These are phyloP conservation scores for Trichoderma harzianum DNA, from an alignment of 2,329 filamentous ascomycete genomes.

Conservation along the genomic window DNA sequence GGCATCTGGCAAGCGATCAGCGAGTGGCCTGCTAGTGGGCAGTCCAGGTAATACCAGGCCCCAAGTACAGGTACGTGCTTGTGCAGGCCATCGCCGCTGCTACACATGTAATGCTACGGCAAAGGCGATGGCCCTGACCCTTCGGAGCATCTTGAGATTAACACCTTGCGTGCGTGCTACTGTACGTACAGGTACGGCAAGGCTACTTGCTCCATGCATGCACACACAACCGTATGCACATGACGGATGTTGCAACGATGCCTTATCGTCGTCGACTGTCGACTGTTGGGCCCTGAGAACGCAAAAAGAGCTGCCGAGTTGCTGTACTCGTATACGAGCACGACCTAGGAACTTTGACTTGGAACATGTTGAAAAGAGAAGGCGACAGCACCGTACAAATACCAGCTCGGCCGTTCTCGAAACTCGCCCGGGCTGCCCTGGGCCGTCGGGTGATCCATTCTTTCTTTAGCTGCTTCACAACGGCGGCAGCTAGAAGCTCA, in stretches of 20 bases:
- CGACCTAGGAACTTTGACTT: background rate
- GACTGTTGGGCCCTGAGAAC: background rate
- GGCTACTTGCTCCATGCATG: background rate
- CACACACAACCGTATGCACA: slow-evolving; percentile 11
- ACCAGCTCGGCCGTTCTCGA: slow-evolving; percentile 10
- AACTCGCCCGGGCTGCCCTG: background rate
- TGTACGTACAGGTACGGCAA: background rate
- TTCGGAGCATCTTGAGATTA: slow-evolving; percentile 1
- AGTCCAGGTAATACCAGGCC: background rate
- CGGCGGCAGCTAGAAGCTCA: slow-evolving; percentile 14
- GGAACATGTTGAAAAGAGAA: background rate
- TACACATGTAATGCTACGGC: background rate
- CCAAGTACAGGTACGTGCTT: background rate
- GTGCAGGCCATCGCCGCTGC: background rate
- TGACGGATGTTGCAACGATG: background rate
- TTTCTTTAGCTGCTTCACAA: slow-evolving; percentile 7
- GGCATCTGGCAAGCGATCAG: background rate
- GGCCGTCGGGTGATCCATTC: slow-evolving; percentile 2
- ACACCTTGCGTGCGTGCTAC: background rate
- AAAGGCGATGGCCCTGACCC: background rate
- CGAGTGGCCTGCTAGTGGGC: background rate
- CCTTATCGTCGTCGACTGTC: background rate
- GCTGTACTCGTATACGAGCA: background rate
- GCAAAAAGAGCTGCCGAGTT: background rate
- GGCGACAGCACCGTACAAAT: background rate